These are phyloP conservation scores for Russula sp. DNA, from an alignment of 768 basidiomycete species.

Conservation along the genomic window DNA sequence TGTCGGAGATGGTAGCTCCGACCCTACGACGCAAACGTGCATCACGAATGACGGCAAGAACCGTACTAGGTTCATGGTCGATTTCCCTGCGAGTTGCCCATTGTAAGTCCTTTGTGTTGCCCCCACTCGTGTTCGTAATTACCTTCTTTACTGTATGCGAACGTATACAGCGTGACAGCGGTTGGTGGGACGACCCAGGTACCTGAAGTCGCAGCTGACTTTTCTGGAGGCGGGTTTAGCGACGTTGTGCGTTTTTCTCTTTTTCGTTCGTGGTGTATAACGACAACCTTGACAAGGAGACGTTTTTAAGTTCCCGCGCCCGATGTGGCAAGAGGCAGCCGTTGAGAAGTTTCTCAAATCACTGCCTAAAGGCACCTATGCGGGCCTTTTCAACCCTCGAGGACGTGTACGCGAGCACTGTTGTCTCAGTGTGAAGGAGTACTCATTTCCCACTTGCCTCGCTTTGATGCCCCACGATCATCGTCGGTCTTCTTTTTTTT, in stretches of 20 bases:
- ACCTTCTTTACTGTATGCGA: conserved; percentile 34
- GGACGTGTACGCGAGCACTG: conserved; percentile 47
- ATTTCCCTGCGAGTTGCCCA: conserved; percentile 57
- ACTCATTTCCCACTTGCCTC: background rate
- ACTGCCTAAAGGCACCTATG: conserved; percentile 47
- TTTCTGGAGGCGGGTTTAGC: conserved; percentile 76
- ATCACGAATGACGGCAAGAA: conserved; percentile 58
- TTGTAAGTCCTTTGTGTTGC: conserved; percentile 32
- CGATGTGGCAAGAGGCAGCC: conserved; percentile 49
- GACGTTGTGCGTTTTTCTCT: conserved; percentile 47
- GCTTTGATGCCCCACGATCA: too few species aligned
- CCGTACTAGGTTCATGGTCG: conserved; percentile 47
- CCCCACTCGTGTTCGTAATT: background rate
- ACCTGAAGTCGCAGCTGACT: conserved; percentile 56
- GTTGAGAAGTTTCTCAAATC: conserved; percentile 44
- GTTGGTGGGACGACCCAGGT: conserved; percentile 62
- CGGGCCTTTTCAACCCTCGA: conserved; percentile 53
- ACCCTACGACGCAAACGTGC: conserved; percentile 57
- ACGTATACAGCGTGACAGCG: conserved; percentile 47
- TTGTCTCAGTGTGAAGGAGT: background rate
- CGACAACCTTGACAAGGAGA: background rate
- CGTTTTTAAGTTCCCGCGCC: conserved; percentile 47
- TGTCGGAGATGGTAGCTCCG: conserved; percentile 58
- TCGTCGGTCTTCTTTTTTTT: background rate
- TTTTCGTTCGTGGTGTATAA: background rate